These are phyloP conservation scores for Voacanga thouarsii DNA, from an alignment of 257 asterid genomes.

Conservation along the genomic window DNA sequence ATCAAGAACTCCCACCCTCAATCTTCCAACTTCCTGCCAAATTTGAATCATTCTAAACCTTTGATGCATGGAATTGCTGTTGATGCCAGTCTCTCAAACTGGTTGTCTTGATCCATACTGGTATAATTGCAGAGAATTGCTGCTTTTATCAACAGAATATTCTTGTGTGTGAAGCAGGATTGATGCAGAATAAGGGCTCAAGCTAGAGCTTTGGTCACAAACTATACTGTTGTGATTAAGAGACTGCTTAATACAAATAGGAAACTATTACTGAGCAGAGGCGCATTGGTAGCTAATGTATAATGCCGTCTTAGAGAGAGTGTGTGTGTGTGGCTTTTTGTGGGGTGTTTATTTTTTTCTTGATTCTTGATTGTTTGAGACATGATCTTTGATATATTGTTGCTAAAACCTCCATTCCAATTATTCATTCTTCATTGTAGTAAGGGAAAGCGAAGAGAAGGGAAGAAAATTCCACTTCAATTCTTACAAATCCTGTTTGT, in stretches of 20 bases:
- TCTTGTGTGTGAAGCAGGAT: neutral
- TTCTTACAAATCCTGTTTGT: too few relatives aligned
- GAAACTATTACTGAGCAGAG: too few relatives aligned
- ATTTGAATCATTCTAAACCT: neutral
- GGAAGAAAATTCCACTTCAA: neutral
- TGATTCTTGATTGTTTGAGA: neutral
- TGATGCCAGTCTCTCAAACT: conserved; percentile 58
- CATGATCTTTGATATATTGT: neutral
- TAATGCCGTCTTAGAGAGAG: neutral
- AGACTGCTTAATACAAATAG: neutral
- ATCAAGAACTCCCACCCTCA: conserved; percentile 11
- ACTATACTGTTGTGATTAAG: neutral
- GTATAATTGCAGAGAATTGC: neutral
- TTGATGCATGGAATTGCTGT: conserved; percentile 30
- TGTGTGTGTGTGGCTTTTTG: neutral
- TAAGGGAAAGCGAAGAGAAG: neutral
- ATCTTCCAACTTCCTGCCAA: conserved; percentile 7
- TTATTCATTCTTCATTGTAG: neutral
- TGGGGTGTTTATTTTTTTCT: neutral
- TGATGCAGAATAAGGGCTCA: conserved; percentile 12
- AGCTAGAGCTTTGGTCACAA: neutral
- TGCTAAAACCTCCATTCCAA: neutral
- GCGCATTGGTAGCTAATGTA: too few relatives aligned
- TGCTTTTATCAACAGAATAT: too few relatives aligned
- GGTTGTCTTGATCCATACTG: conserved; percentile 32